Evolutionary conservation across 495 filamentous ascomycete genomes (phyloP).

Genomic region (Penicillium maclennaniae): DNA sequence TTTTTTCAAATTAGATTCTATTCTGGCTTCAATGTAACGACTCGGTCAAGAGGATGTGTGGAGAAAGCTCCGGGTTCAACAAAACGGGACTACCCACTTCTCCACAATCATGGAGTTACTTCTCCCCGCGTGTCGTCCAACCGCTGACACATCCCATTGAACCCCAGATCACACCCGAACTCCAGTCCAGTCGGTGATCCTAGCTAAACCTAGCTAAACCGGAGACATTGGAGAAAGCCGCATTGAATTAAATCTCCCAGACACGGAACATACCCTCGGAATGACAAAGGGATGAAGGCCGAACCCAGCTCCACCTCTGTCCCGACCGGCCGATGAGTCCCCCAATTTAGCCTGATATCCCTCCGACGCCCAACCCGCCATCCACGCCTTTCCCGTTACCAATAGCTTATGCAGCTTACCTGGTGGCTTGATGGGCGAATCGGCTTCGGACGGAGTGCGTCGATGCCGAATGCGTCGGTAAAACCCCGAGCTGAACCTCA

Average conservation of each 20-base stretch:
- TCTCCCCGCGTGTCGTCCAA: no score
- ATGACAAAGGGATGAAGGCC: no score
- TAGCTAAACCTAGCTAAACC: no score
- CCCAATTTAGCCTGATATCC: neutral
- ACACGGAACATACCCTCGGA: no score
- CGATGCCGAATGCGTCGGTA: neutral
- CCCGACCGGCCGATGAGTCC: neutral
- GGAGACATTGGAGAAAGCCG: no score
- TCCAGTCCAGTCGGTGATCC: no score
- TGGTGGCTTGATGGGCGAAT: neutral
- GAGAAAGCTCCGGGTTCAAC: neutral
- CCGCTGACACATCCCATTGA: no score
- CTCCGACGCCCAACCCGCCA: neutral
- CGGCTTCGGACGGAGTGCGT: neutral
- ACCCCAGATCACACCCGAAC: no score
- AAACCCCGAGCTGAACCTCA: no score
- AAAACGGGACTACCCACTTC: neutral
- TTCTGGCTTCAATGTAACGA: neutral
- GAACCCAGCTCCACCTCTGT: neutral
- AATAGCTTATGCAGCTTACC: neutral
- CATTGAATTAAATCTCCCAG: no score
- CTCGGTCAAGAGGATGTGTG: neutral
- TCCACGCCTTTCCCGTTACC: neutral
- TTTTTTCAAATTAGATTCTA: neutral
- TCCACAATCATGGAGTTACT: neutral